Evolutionary conservation across 768 basidiomycete species (phyloP), one percentile per base, ranked within the genome.

Genomic region (Phlebiopsis flavidoalba): DNA sequence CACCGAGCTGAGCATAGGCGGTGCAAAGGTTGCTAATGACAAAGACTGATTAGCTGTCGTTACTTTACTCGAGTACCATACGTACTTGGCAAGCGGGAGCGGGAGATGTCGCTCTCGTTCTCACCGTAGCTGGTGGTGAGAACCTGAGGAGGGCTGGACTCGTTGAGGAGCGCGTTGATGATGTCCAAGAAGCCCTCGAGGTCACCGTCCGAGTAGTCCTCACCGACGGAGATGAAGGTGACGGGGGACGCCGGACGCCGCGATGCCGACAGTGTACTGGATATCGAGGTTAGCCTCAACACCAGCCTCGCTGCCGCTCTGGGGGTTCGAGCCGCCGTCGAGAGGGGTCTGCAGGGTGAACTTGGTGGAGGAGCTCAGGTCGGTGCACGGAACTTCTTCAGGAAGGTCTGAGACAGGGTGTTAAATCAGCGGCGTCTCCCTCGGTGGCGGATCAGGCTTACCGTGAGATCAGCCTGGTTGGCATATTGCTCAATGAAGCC

Each of bases 111-210:
- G 66, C 86, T 83, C 59, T 92, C 89, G 63, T 83, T 79, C 48
- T 89, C 85, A 5, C 81, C 85, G 67, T 91, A 92, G 64, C 85
- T 87, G 0, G 86, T 91, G 0, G 88, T 67, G 24, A 91, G 84
- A 8, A 82, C 76, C 60, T 81, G 78, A 8, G 88, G 86, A 1
- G 80, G 70, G 45, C 74, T 66, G 12, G 70, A 50, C 35, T 81
- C 76, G 12, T 63, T 65, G 1, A 83, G 72, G 12, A 88, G 66
- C 59, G 77, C 83, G 51, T 86, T 77, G 36, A 90, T 71, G 85
- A 87, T 88, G 19, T 76, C 66, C n/a, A 68, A 55, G 65, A 70
- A 68, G 19, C 68, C 68, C 46, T 64, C 64, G 40, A 67, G 60
- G 36, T 60, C 64, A 40, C 66, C 66, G 36, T 68, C 69, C 36